Base-by-base conservation (phyloP, 345 rosid genomes). In the Populus ilicifolia region DNA sequence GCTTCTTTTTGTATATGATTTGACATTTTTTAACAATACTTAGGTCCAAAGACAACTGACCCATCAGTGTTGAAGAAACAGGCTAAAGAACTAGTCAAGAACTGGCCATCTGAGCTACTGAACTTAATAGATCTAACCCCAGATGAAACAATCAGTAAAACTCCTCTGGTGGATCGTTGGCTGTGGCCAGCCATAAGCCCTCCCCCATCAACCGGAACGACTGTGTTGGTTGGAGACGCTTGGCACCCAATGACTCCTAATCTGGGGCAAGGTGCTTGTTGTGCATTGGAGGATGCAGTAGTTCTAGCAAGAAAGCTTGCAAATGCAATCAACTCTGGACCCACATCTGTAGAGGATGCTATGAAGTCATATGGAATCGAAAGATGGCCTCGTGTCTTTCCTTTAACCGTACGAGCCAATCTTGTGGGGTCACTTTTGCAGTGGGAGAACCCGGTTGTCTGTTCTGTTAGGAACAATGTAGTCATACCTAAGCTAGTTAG, bases 211-310 rank as follows among this genome's bases (percentile, higher is more conserved):
- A 80, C 79, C 33, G 92, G 94, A 8, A 69, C 78, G 39, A 87
- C 91, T 6, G 98, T 93, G 44, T 85, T 90, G 21, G 96, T 88
- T 2, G 97, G 96, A 66, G 94, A 95, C 77, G 98, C 99, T 4
- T 95, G 98, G 96, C 97, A 95, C 74, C 99, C 97, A 17, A 93
- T 95, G 98, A 95, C 98, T 46, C 98, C 99, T 5, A 92, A 93
- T 78, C 94, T 95, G 0, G 98, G 98, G 8, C 97, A 93, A 87
- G 98, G 97, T 6, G 98, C 90, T 73, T 93, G 96, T 27, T 93
- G 97, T 78, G 99, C 98, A 2, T 81, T 93, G 80, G 98, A 93
- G 85, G 98, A 92, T 82, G 81, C 97, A 0, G 85, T 95, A 48
- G 87, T 90, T 41, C 85, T 93, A 20, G 89, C 97, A 1, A 87